Evolutionary conservation across 805 yeast species (phyloP).

Genomic region (Cyberlindnera saturnus): DNA sequence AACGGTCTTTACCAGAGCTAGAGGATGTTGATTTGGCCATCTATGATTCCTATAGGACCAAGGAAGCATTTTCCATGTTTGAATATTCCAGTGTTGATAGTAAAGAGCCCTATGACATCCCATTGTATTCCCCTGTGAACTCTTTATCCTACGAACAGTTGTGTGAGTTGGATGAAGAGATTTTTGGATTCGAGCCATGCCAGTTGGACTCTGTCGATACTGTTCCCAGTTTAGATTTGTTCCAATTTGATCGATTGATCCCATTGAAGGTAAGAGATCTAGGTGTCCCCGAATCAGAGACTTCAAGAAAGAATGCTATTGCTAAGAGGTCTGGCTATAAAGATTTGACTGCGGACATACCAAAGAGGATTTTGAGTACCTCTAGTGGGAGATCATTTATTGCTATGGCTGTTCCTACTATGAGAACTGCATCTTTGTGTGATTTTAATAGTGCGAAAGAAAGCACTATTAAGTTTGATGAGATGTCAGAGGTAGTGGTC

Average conservation of each 20-base stretch:
- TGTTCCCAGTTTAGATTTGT: neutral
- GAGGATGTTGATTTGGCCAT: conserved; percentile 1
- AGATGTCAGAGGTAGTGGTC: conserved; percentile 1
- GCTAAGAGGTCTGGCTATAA: too few species aligned
- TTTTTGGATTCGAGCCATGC: neutral
- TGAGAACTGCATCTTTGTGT: neutral
- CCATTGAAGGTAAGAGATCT: neutral
- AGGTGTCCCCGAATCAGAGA: neutral
- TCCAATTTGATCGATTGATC: conserved; percentile 4
- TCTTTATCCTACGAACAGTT: conserved; percentile 3
- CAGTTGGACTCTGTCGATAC: conserved; percentile 1
- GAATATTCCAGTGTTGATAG: neutral
- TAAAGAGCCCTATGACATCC: neutral
- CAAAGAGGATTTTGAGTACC: neutral
- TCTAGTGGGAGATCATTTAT: neutral
- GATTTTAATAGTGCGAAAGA: neutral
- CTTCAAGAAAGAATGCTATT: too few species aligned
- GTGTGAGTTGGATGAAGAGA: conserved; percentile 3
- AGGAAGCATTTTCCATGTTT: neutral
- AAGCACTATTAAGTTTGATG: conserved; percentile 3
- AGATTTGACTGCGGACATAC: neutral
- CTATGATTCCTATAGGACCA: neutral
- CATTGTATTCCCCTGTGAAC: conserved; percentile 3
- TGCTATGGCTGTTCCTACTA: neutral
- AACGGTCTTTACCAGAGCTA: neutral